Conservation (phyloP, 1,284 basidiomycete genomes). For the Pterulicium gracile region DNA sequence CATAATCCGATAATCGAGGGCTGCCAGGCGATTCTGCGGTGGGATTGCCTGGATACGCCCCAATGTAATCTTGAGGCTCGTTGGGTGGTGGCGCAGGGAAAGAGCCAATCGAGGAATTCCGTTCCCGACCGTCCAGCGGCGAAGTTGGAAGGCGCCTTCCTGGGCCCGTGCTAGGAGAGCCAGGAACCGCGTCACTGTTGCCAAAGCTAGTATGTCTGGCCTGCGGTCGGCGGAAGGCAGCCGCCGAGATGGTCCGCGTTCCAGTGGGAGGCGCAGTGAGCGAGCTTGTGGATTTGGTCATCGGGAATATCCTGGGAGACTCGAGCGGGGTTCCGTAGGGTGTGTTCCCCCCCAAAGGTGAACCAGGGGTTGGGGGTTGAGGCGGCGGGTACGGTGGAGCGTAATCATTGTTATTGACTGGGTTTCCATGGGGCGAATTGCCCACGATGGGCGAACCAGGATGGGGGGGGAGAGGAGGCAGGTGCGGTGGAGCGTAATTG, state of each 20-base stretch:
- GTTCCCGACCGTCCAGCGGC: constrained; percentile 21
- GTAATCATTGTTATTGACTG: neutral
- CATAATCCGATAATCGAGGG: constrained; percentile 12
- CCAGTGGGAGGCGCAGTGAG: constrained; percentile 19
- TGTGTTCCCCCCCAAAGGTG: constrained; percentile 8
- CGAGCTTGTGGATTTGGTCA: constrained; percentile 23
- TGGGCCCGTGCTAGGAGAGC: constrained; percentile 21
- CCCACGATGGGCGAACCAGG: neutral
- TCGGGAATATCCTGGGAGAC: constrained; percentile 18
- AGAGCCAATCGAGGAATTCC: constrained; percentile 7
- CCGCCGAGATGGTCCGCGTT: constrained; percentile 57
- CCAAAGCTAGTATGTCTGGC: constrained; percentile 22
- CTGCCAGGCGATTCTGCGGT: constrained; percentile 5
- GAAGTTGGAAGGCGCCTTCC: constrained; percentile 36
- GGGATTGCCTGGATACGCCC: constrained; percentile 28
- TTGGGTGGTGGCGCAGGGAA: constrained; percentile 12
- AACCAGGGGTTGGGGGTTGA: neutral
- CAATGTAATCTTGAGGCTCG: constrained; percentile 39
- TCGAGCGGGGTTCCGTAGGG: constrained; percentile 29
- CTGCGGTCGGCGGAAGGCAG: constrained; percentile 56
- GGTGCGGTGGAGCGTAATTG: neutral
- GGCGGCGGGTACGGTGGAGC: neutral
- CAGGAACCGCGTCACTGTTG: constrained; percentile 12
- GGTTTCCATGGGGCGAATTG: no score
- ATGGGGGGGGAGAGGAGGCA: neutral